Percentiles rank a stretch among this genome's conserved stretches.
Conservation (phyloP, 139 green algal genomes). For the Prasinococcaceae sp. region DNA sequence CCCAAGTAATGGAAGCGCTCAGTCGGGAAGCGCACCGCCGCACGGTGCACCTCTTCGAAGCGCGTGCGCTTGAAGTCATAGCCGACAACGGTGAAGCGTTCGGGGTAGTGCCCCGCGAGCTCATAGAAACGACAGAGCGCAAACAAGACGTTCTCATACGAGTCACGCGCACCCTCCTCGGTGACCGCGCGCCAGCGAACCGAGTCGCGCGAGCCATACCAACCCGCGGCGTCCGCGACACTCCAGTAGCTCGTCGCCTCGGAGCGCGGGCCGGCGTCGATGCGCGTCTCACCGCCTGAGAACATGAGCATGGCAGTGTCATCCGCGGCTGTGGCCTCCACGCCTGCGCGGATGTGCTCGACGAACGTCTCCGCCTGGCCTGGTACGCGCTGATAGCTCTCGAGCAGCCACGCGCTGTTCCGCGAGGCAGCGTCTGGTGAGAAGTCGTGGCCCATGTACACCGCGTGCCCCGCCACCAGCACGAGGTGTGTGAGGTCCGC, state of each 20-base stretch:
- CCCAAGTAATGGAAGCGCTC: constrained; percentile 59
- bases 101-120: constrained; percentile 58
- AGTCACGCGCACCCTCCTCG: constrained; percentile 75
- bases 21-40: constrained; percentile 46
- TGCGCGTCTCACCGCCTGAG: constrained; percentile 26
- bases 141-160: constrained; percentile 88
- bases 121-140: constrained; percentile 65
- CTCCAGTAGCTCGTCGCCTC: constrained; percentile 30
- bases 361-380: constrained; percentile 14
- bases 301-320: constrained; percentile 24
- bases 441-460: constrained; percentile 8
- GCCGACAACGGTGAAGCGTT: constrained; percentile 57
- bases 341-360: constrained; percentile 12
- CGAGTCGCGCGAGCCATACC: constrained; percentile 24
- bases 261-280: constrained; percentile 11
- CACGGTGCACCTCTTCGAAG: constrained; percentile 57
- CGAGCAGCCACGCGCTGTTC: constrained; percentile 9
- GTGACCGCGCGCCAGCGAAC: constrained; percentile 23
- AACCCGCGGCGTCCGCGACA: constrained; percentile 16
- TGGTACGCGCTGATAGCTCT: constrained; percentile 5
- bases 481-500: constrained; percentile 7
- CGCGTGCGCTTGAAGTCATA: constrained; percentile 73
- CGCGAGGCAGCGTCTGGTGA: background rate
- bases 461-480: constrained; percentile 10
- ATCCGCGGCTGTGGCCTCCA: constrained; percentile 2